Evolutionary conservation across 768 basidiomycete species (phyloP), one percentile per base, ranked within the genome.

Genomic region (Rhodotorula babjevae): DNA sequence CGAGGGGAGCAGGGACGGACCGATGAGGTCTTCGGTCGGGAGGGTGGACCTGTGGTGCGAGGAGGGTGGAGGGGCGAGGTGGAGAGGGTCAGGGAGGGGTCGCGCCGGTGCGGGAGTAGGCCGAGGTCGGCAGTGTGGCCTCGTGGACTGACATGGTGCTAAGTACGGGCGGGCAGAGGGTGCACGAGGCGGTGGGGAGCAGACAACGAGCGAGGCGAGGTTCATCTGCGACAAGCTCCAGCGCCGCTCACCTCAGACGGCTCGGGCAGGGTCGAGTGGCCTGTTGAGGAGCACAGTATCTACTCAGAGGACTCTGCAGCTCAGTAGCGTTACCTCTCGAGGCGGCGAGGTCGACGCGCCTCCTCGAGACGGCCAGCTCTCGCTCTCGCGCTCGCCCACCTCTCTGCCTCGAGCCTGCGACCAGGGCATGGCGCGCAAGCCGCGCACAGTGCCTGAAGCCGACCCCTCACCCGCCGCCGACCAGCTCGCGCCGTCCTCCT

Each of bases 21-120:
- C 61, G 46, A 66, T 75, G 61, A 74, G 73, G 63, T 71, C 65
- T 68, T 70, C 69, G 49, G 65, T 42, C 23, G 61, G 61, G 42
- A 63, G 59, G 36, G 31, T 56, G 44, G 71, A 60, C 67, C 67
- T 64, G 67, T 52, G 36, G 8, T 19, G 47, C 56, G 14, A 23
- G n/a, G n/a, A 33, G 23, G 40, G 21, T 16, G 29, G 14, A 27
- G n/a, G 46, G 8, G 8, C 14, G 6, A 29, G 25, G 31, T 14
- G 25, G 18, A 15, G 18, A 27, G 62, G 11, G 29, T 23, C 49
- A 23, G 33, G 19, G 50, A 31, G 21, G 29, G 47, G 31, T 21
- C n/a, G n/a, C 23, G 50, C 3, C 23, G 23, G 50, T 4, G 50
- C 27, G 50, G 25, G 50, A 25, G 23, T 25, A 14, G 25, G 12